Evolutionary conservation across 805 yeast species (phyloP).

Genomic region (Yamadazyma sp.): DNA sequence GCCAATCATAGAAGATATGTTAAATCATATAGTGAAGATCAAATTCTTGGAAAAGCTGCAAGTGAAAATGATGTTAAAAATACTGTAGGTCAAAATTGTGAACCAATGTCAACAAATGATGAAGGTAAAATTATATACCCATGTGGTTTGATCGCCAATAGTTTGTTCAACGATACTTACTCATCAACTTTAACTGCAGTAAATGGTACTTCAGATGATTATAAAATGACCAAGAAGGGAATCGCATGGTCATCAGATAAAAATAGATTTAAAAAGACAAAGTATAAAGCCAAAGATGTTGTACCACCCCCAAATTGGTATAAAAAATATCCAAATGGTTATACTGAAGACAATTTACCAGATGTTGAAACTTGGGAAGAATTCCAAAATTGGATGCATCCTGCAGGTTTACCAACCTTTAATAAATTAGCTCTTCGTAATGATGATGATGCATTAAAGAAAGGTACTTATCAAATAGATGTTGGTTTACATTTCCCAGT

Average conservation of each 20-base stretch:
- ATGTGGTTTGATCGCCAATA: constrained; percentile 81
- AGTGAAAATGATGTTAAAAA: constrained; percentile 30
- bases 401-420: constrained; percentile 41
- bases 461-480: constrained; percentile 61
- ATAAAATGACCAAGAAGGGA: constrained; percentile 34
- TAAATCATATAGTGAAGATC: constrained; percentile 43
- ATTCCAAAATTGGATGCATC: constrained; percentile 47
- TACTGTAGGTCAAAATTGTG: constrained; percentile 44
- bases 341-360: constrained; percentile 41
- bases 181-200: constrained; percentile 29
- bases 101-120: constrained; percentile 35
- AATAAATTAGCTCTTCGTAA: constrained; percentile 57
- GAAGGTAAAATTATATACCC: constrained; percentile 63
- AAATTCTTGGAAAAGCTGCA: constrained; percentile 39
- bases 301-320: constrained; percentile 47
- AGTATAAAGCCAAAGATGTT: constrained; percentile 33
- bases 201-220: constrained; percentile 33
- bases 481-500: constrained; percentile 83
- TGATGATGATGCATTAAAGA: constrained; percentile 48
- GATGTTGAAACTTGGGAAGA: constrained; percentile 42
- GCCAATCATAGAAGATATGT: constrained; percentile 45
- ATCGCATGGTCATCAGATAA: constrained; percentile 41
- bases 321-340: constrained; percentile 41
- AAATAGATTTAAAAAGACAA: constrained; percentile 40
- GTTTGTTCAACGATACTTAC: constrained; percentile 73